Conservation (phyloP, 208 protist genomes). For the Borovskyia barvae region DNA sequence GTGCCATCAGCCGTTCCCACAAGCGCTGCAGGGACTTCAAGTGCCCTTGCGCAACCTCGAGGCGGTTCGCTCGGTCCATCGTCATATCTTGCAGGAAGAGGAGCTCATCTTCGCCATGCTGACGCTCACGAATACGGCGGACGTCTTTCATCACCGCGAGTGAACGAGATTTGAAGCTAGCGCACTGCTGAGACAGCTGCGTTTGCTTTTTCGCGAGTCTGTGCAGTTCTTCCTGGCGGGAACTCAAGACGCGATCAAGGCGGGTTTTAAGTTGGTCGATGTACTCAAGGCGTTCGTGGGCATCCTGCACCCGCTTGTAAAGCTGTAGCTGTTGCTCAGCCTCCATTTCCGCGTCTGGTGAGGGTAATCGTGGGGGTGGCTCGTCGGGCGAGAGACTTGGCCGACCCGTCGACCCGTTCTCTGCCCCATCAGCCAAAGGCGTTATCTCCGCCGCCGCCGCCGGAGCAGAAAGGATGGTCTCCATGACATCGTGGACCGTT, state of each 20-base stretch:
- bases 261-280: slow-evolving; percentile 12
- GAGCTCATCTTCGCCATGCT: slow-evolving; percentile 53
- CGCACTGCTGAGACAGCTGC: slow-evolving; percentile 18
- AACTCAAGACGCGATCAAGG: slow-evolving; percentile 13
- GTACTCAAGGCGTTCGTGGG: slow-evolving; percentile 7
- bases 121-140: slow-evolving; percentile 28
- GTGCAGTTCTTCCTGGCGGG: slow-evolving; percentile 17
- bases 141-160: slow-evolving; percentile 10
- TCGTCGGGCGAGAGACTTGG: too few relatives aligned
- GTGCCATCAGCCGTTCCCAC: slow-evolving; percentile 25
- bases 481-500: background rate
- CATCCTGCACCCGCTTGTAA: background rate
- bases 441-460: background rate
- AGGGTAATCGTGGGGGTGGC: slow-evolving; percentile 12
- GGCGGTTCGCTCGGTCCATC: slow-evolving; percentile 44
- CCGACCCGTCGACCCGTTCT: background rate
- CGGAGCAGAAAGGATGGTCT: background rate
- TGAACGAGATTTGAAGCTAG: slow-evolving; percentile 17
- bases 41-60: slow-evolving; percentile 25
- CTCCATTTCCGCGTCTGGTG: background rate
- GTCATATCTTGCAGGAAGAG: slow-evolving; percentile 57
- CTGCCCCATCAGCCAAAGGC: background rate
- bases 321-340: slow-evolving; percentile 4
- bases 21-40: slow-evolving; percentile 33
- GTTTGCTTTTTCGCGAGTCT: slow-evolving; percentile 7